phyloP scores from a whole-genome alignment of 805 yeast genomes.

The Kazachstania viticola region DNA sequence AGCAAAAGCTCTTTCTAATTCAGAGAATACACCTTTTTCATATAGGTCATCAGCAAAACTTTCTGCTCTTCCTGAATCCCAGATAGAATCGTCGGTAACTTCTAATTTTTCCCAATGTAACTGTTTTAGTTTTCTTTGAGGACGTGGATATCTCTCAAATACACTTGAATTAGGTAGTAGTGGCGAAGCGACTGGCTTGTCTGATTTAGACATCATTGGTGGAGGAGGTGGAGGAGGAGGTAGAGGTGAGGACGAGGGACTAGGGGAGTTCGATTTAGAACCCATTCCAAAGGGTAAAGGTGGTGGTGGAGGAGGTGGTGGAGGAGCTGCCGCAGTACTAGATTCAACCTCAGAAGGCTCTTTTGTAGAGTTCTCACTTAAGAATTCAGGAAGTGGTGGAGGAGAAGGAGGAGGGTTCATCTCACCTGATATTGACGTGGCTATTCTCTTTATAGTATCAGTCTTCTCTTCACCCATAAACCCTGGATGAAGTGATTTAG shows the following conservation, averaged over 20 bases:
- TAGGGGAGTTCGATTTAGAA: not conserved
- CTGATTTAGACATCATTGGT: slow-evolving; percentile 8
- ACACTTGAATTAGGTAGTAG: slow-evolving; percentile 25
- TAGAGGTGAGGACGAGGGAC: slow-evolving; percentile 18
- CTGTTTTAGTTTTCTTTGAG: slow-evolving; percentile 74
- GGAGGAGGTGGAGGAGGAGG: slow-evolving; percentile 29
- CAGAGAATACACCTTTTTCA: slow-evolving; percentile 70
- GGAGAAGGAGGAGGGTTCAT: not conserved
- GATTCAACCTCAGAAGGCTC: not conserved
- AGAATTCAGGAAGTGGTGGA: not conserved
- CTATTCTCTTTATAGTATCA: not conserved
- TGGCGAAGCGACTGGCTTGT: slow-evolving; percentile 20
- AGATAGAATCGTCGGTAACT: slow-evolving; percentile 70
- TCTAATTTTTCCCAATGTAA: slow-evolving; percentile 96
- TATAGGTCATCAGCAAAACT: slow-evolving; percentile 48
- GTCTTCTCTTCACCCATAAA: not conserved
- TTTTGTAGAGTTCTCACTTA: not conserved
- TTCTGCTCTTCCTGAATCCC: slow-evolving; percentile 59
- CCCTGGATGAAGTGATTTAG: not conserved
- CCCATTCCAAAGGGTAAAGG: slow-evolving; percentile 9
- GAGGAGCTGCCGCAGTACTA: slow-evolving; percentile 1
- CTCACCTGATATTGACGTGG: not conserved
- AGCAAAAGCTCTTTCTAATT: slow-evolving; percentile 78
- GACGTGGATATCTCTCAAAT: slow-evolving; percentile 49
- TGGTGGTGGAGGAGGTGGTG: slow-evolving; percentile 16